These are phyloP conservation scores for Neophaeococcomyces mojaviensis DNA, from an alignment of 2,329 filamentous ascomycete genomes.

Conservation along the genomic window DNA sequence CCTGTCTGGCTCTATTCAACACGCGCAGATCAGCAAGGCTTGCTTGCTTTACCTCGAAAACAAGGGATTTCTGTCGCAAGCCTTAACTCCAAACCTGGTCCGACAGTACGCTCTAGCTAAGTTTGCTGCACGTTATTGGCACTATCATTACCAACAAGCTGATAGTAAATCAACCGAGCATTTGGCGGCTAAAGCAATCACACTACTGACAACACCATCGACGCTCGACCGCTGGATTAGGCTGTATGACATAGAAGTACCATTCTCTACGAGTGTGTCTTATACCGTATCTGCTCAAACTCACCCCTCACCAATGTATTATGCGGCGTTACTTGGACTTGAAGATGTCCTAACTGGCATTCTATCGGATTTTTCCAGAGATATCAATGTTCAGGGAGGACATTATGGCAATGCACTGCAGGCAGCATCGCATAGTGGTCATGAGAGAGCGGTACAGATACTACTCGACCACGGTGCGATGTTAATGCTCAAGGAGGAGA, in stretches of 20 bases:
- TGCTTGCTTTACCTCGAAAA: slow-evolving; percentile 13
- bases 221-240: neutral
- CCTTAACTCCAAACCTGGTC: slow-evolving; percentile 4
- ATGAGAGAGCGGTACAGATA: slow-evolving; percentile 11
- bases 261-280: neutral
- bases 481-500: slow-evolving; percentile 5
- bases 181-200: neutral
- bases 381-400: slow-evolving; percentile 11
- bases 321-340: slow-evolving; percentile 12
- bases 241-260: slow-evolving; percentile 1
- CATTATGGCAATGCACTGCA: slow-evolving; percentile 10
- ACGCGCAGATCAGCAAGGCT: slow-evolving; percentile 10
- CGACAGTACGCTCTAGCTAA: slow-evolving; percentile 9
- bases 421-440: slow-evolving; percentile 13
- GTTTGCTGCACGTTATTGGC: slow-evolving; percentile 14
- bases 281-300: neutral
- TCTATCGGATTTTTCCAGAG: slow-evolving; percentile 3
- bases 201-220: neutral
- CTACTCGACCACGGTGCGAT: slow-evolving; percentile 14
- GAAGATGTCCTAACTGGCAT: slow-evolving; percentile 8
- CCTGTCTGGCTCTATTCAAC: slow-evolving; percentile 21
- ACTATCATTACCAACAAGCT: slow-evolving; percentile 8
- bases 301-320: slow-evolving; percentile 9
- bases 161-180: neutral
- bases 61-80: slow-evolving; percentile 6